phyloP scores from a whole-genome alignment of 495 filamentous ascomycete species.

The Poronia punctata region DNA sequence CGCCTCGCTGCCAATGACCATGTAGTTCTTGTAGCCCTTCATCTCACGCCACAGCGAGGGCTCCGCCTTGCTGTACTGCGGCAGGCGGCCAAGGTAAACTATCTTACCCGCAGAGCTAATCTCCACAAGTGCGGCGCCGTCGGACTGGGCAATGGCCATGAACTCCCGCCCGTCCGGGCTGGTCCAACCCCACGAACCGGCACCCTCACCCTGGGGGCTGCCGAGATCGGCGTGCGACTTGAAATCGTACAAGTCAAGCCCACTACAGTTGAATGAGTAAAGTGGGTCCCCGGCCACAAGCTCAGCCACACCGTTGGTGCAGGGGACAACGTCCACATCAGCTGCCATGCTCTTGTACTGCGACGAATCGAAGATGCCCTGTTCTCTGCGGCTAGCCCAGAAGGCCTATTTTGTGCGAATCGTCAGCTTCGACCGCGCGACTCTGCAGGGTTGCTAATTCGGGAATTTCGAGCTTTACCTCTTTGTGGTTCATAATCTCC shows the following conservation, averaged over 20 bases:
- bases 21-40: slow-evolving; percentile 33
- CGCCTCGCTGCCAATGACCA: slow-evolving; percentile 46
- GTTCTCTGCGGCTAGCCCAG: slow-evolving; percentile 27
- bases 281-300: slow-evolving; percentile 35
- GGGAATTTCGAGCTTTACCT: slow-evolving; percentile 14
- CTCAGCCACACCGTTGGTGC: slow-evolving; percentile 40
- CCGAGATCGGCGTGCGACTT: slow-evolving; percentile 44
- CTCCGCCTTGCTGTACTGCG: slow-evolving; percentile 34
- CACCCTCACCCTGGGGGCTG: slow-evolving; percentile 31
- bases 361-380: slow-evolving; percentile 31
- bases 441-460: slow-evolving; percentile 6
- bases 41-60: slow-evolving; percentile 42
- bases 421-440: slow-evolving; percentile 10
- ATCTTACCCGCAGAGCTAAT: slow-evolving; percentile 43
- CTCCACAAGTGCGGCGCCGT: slow-evolving; percentile 52
- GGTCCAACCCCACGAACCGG: slow-evolving; percentile 51
- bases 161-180: slow-evolving; percentile 51
- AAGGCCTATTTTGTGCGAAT: slow-evolving; percentile 22
- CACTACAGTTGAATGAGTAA: slow-evolving; percentile 46
- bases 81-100: slow-evolving; percentile 49
- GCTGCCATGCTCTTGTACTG: slow-evolving; percentile 28
- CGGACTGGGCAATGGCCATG: slow-evolving; percentile 49
- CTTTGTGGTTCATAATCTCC: slow-evolving; percentile 40
- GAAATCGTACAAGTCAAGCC: slow-evolving; percentile 52
- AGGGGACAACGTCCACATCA: slow-evolving; percentile 25